Conservation (phyloP, 371 early-diverging fungal species). For the Thermomucor indicae-seudaticae region DNA sequence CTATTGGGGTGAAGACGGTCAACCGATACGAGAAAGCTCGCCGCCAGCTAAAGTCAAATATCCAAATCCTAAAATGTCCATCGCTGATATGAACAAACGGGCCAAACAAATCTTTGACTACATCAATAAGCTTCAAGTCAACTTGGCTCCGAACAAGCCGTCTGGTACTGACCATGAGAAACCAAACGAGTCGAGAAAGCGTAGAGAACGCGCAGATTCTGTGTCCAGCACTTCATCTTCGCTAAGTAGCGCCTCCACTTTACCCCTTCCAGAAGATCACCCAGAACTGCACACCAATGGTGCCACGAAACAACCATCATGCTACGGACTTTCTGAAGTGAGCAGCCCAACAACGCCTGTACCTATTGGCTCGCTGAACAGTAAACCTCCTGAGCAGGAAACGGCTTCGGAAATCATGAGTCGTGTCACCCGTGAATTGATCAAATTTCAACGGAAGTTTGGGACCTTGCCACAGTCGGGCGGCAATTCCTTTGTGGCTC, state of each 20-base stretch:
- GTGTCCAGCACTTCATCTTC: conserved; percentile 17
- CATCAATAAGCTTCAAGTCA: conserved; percentile 46
- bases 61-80: conserved; percentile 47
- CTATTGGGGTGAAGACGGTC: conserved; percentile 36
- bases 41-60: conserved; percentile 49
- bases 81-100: conserved; percentile 62
- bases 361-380: no score
- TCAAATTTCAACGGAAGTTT: conserved; percentile 42
- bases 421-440: conserved; percentile 32
- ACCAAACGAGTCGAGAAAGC: neutral
- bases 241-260: conserved; percentile 37
- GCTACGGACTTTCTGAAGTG: no score
- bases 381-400: conserved; percentile 9
- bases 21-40: conserved; percentile 29
- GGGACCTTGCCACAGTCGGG: no score
- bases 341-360: conserved; percentile 18
- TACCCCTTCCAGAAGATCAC: conserved; percentile 26
- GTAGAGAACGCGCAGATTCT: conserved; percentile 12
- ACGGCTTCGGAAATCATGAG: conserved; percentile 38
- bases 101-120: conserved; percentile 55
- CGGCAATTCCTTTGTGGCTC: no score
- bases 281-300: conserved; percentile 1
- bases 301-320: no score
- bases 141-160: conserved; percentile 24
- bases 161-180: neutral